A percentile compares a stretch with the other conserved stretches of the same genome.
Evolutionary conservation across 1,284 basidiomycete genomes (phyloP).

Genomic region (Coniferiporia weirii): DNA sequence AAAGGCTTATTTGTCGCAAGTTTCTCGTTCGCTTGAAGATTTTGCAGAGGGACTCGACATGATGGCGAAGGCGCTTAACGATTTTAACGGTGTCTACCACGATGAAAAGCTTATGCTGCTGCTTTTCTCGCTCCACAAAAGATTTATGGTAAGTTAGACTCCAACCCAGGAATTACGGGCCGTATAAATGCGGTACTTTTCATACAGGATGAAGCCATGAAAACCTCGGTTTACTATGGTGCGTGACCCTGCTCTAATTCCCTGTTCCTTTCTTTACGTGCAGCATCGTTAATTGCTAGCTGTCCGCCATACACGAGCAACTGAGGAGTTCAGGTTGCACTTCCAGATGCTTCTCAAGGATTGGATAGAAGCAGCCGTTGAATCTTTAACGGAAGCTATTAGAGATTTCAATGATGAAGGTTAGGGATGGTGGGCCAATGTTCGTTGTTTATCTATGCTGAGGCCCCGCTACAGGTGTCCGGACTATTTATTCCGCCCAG

Average conservation of each 20-base stretch:
- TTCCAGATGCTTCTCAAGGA: background rate
- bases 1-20: background rate
- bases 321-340: background rate
- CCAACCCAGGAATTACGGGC: background rate
- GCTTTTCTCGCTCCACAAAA: background rate
- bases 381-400: background rate
- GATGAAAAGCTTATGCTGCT: conserved; percentile 3
- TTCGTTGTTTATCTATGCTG: background rate
- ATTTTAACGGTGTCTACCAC: background rate
- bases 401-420: background rate
- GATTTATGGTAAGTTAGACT: background rate
- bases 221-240: background rate
- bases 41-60: conserved; percentile 1
- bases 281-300: background rate
- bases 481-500: background rate
- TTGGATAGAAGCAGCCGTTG: background rate
- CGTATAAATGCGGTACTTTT: background rate
- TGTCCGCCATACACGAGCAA: too few species aligned
- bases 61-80: background rate
- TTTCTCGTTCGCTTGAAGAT: background rate
- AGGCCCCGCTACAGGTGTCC: background rate
- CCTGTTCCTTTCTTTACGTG: background rate
- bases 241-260: background rate
- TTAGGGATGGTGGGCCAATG: background rate
- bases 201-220: background rate